Evolutionary conservation across 2,329 filamentous ascomycete genomes (phyloP).

Genomic region (Colletotrichum lentis): DNA sequence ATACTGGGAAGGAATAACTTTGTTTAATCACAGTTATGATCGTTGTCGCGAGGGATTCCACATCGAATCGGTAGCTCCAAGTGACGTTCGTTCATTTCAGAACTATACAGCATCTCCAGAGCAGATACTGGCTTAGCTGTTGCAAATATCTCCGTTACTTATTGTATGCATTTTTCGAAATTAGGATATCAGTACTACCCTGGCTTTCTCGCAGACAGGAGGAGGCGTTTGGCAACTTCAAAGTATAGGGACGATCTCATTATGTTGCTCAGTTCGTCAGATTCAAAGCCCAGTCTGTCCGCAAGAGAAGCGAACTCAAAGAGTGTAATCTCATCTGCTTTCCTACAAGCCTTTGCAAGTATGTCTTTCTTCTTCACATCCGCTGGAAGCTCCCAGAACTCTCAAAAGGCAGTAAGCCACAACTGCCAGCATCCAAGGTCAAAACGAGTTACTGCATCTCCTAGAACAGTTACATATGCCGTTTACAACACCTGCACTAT

Average conservation of each 20-base stretch:
- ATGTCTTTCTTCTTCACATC: constrained; percentile 7
- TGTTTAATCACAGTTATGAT: constrained; percentile 1
- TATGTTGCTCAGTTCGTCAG: constrained; percentile 8
- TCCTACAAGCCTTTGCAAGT: constrained; percentile 6
- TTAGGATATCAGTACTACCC: constrained; percentile 2
- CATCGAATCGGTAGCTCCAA: background rate
- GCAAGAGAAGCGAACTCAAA: constrained; percentile 17
- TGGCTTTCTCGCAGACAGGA: constrained; percentile 17
- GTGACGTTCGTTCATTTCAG: background rate
- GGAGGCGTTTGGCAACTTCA: constrained; percentile 15
- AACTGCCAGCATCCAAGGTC: constrained; percentile 8
- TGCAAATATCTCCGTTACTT: constrained; percentile 7
- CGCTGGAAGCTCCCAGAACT: constrained; percentile 5
- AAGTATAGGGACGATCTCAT: background rate
- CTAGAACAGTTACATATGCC: background rate
- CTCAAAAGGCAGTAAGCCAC: constrained; percentile 18
- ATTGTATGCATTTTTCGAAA: constrained; percentile 5
- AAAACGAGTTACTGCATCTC: constrained; percentile 7
- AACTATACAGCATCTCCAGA: background rate
- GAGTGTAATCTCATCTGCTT: constrained; percentile 13
- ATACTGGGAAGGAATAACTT: constrained; percentile 4
- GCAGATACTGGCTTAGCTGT: background rate
- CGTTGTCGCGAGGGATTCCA: background rate
- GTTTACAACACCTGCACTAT: background rate
- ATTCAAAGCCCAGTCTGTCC: constrained; percentile 15